Conservation (phyloP, 1,139 yeast genomes). For the Lodderomyces orthopsilosis region DNA sequence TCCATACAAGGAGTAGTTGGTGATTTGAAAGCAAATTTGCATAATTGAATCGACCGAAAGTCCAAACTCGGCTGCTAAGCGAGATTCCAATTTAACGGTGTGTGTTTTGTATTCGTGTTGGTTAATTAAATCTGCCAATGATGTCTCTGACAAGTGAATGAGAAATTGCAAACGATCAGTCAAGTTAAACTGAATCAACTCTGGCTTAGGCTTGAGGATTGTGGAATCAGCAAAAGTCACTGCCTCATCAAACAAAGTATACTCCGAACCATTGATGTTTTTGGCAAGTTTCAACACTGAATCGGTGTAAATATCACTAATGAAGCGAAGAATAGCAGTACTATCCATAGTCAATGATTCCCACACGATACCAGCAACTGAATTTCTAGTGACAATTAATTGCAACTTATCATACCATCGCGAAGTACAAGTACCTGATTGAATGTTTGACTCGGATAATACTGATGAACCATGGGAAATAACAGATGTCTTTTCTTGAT, state of each 20-base stretch:
- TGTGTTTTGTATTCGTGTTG: constrained; percentile 61
- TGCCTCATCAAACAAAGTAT: constrained; percentile 54
- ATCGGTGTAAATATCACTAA: constrained; percentile 74
- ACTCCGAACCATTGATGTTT: constrained; percentile 68
- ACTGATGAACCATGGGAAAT: constrained; percentile 66
- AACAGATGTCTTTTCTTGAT: constrained; percentile 42
- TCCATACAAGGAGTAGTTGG: constrained; percentile 73
- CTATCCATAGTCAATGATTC: constrained; percentile 76
- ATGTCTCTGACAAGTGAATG: constrained; percentile 70
- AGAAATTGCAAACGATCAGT: constrained; percentile 45
- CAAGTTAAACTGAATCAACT: constrained; percentile 46
- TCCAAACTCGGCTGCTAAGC: constrained; percentile 47
- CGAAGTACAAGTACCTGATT: constrained; percentile 71
- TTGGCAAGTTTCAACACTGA: constrained; percentile 68
- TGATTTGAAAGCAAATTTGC: constrained; percentile 66
- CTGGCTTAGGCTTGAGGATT: constrained; percentile 40
- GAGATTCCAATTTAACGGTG: constrained; percentile 41
- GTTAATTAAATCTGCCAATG: constrained; percentile 70
- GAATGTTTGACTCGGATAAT: constrained; percentile 55
- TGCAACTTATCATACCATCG: constrained; percentile 81
- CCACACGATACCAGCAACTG: constrained; percentile 78
- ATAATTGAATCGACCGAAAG: constrained; percentile 65
- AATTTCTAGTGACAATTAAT: constrained; percentile 62
- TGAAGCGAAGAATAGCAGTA: constrained; percentile 68
- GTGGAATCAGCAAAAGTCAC: constrained; percentile 38